Evolutionary conservation across 2,329 filamentous ascomycete genomes (phyloP).

Genomic region (Fusarium domesticum): DNA sequence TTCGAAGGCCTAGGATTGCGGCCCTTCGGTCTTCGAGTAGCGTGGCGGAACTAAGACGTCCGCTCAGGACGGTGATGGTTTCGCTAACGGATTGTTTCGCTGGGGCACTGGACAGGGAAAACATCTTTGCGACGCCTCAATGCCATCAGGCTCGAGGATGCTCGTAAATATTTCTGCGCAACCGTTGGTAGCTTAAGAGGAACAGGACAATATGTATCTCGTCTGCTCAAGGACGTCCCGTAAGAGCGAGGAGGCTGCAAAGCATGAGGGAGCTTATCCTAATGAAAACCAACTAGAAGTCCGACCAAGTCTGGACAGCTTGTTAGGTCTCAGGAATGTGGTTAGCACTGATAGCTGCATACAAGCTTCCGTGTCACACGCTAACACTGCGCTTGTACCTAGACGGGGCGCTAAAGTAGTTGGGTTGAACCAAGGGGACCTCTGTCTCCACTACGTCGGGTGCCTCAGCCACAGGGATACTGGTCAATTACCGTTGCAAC

Average conservation of each 20-base stretch:
- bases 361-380: neutral
- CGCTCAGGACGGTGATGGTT: constrained; percentile 87
- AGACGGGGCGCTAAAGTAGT: too few relatives aligned
- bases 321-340: constrained; percentile 14
- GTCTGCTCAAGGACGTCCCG: neutral
- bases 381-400: neutral
- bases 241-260: neutral
- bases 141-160: constrained; percentile 31
- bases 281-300: constrained; percentile 2
- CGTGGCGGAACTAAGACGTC: constrained; percentile 82
- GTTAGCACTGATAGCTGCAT: constrained; percentile 22
- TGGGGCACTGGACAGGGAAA: constrained; percentile 68
- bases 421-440: too few relatives aligned
- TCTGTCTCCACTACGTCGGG: too few relatives aligned
- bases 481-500: too few relatives aligned
- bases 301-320: constrained; percentile 22
- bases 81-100: constrained; percentile 95
- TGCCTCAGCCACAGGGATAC: too few relatives aligned
- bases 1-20: constrained; percentile 87
- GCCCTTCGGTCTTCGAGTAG: constrained; percentile 91
- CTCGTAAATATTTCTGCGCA: constrained; percentile 13
- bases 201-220: neutral
- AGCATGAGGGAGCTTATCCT: constrained; percentile 14
- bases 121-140: constrained; percentile 45
- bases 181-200: constrained; percentile 9